Percentiles rank a stretch among this genome's conserved stretches.
Conservation (phyloP, 2,329 filamentous ascomycete genomes). For the Fusarium austroafricanum region DNA sequence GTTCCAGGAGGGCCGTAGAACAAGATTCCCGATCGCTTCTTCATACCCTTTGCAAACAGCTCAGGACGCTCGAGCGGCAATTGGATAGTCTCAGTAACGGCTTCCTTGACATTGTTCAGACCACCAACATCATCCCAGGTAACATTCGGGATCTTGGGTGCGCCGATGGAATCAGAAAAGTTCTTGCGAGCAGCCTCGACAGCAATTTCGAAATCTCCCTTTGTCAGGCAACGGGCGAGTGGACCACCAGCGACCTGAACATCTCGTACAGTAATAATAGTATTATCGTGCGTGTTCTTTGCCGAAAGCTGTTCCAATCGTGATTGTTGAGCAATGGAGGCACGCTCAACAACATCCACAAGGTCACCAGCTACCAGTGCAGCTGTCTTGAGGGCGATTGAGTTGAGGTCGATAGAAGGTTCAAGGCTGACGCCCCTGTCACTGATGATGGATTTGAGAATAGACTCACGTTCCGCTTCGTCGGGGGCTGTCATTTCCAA, state of each 20-base stretch:
- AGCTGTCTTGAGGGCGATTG: slow-evolving; percentile 93
- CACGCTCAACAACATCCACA: slow-evolving; percentile 92
- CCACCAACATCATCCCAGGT: slow-evolving; percentile 97
- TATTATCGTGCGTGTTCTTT: slow-evolving; percentile 53
- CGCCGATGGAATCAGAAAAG: slow-evolving; percentile 96
- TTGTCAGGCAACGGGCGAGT: slow-evolving; percentile 80
- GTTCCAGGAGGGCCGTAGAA: slow-evolving; percentile 94
- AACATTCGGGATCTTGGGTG: slow-evolving; percentile 97
- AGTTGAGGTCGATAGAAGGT: slow-evolving; percentile 83
- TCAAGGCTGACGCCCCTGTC: slow-evolving; percentile 82
- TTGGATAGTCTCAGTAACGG: slow-evolving; percentile 97
- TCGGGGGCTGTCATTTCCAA: slow-evolving; percentile 93
- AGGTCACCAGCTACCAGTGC: slow-evolving; percentile 94
- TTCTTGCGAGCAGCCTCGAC: slow-evolving; percentile 97
- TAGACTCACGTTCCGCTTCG: slow-evolving; percentile 89
- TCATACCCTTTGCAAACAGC: slow-evolving; percentile 96
- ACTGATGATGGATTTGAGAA: slow-evolving; percentile 81
- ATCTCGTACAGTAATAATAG: slow-evolving; percentile 76
- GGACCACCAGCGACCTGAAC: slow-evolving; percentile 89
- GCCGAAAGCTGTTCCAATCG: slow-evolving; percentile 79
- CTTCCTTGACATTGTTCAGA: slow-evolving; percentile 92
- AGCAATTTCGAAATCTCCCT: slow-evolving; percentile 88
- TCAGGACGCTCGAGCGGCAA: slow-evolving; percentile 91
- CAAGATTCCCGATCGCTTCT: slow-evolving; percentile 93
- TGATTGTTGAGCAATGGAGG: slow-evolving; percentile 78